Evolutionary conservation across 2,329 filamentous ascomycete species (phyloP).

Genomic region (Thielaviopsis populi): DNA sequence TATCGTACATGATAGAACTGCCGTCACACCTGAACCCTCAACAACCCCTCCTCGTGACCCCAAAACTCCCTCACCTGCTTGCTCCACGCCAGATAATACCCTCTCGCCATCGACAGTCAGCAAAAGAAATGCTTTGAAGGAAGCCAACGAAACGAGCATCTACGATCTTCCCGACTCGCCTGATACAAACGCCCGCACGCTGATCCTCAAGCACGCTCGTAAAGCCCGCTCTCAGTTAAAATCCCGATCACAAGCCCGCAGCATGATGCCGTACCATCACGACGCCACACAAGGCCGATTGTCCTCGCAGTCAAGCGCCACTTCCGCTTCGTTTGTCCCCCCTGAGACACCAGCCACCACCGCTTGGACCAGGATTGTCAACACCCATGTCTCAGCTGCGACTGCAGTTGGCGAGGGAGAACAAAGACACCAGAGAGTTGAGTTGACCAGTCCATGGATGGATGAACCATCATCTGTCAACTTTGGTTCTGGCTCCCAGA

Average conservation of each 20-base stretch:
- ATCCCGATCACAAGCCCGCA: not conserved
- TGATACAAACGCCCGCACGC: constrained; percentile 1
- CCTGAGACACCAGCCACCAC: constrained; percentile 16
- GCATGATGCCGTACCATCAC: not conserved
- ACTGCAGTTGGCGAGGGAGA: not conserved
- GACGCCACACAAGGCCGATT: constrained; percentile 4
- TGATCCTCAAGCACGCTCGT: constrained; percentile 5
- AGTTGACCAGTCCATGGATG: constrained; percentile 15
- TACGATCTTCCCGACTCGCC: constrained; percentile 15
- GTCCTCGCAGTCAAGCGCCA: constrained; percentile 5
- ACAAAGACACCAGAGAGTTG: not conserved
- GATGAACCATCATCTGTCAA: constrained; percentile 14
- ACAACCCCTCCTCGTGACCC: constrained; percentile 7
- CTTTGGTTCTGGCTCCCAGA: constrained; percentile 10
- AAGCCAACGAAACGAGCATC: constrained; percentile 2
- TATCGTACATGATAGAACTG: not conserved
- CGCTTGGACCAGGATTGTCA: constrained; percentile 13
- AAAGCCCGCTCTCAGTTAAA: not conserved
- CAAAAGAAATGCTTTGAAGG: not conserved
- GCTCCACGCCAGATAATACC: not conserved
- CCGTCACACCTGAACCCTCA: not conserved
- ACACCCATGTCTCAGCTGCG: constrained; percentile 10
- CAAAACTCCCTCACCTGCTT: not conserved
- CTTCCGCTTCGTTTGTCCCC: constrained; percentile 8
- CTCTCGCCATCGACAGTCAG: constrained; percentile 2